Evolutionary conservation across 2,329 filamentous ascomycete genomes (phyloP), one percentile per base, ranked within the genome.

Genomic region (Epichloe festucae): DNA sequence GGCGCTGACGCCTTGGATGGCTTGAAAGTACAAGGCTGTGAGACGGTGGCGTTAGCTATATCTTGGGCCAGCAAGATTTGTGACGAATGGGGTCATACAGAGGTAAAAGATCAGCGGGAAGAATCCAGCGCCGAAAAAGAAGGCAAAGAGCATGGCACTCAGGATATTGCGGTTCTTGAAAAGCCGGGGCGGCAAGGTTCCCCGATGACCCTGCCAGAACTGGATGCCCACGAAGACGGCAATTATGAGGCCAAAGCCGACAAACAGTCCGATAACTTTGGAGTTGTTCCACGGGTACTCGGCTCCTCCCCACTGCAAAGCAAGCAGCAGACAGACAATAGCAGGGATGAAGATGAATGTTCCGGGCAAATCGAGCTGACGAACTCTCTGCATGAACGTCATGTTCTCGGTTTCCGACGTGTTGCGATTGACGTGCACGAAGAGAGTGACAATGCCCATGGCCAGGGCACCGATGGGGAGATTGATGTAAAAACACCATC

Each of bases 261-360:
- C 66, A 50, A 81, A 72, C 19, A 80, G 64, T 1, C 73, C 75
- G 39, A 79, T 73, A 48, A 79, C 67, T 23, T 63, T 66, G 12
- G 69, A 62, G 62, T 67, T 70, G 52, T 61, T 66, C 78, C 77
- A 82, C 4, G 76, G 48, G 51, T 75, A 73, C 23, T 71, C 61
- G 40, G 71, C 65, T 8, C 78, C 78, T 14, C 77, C 78, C 73
- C 75, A 81, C 57, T 81, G 73, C 39, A 81, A 65, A 7, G 76
- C 77, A 4, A 82, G 67, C 8, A 81, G 64, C 12, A 80, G 66
- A 56, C 71, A 75, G 54, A 79, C 61, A 45, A 79, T 69, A 39
- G 72, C 70, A 1, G 77, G 74, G 31, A 78, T 68, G 58, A 79
- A 70, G 53, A 77, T 63, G n/a, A 62, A 61, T 2, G 72, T 71